Evolutionary conservation across 164 flowering plant genomes (phyloP).

Genomic region (Buxus sempervirens): DNA sequence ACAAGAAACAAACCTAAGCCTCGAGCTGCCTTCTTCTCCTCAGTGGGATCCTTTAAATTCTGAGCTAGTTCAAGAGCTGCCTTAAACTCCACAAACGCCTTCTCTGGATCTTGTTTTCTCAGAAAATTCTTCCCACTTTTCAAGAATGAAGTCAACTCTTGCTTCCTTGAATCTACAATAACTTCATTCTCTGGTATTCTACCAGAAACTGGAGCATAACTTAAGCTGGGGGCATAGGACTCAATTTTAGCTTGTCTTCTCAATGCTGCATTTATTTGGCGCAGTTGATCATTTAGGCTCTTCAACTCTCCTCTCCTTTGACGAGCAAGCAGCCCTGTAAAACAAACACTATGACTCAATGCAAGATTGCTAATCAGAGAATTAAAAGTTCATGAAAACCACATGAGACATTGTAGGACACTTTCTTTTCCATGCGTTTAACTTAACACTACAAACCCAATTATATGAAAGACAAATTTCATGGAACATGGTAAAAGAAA

Average conservation of each 20-base stretch:
- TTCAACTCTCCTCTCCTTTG: conserved; percentile 81
- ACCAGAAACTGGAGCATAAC: conserved; percentile 84
- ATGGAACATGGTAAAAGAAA: background rate
- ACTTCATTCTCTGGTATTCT: conserved; percentile 67
- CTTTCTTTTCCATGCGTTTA: too few relatives aligned
- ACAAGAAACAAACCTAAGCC: conserved; percentile 67
- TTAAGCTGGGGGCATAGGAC: conserved; percentile 87
- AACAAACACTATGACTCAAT: background rate
- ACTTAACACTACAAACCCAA: background rate
- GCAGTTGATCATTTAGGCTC: conserved; percentile 81
- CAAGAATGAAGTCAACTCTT: conserved; percentile 61
- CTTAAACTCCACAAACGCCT: conserved; percentile 70
- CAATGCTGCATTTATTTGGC: conserved; percentile 89
- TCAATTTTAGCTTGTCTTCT: conserved; percentile 98
- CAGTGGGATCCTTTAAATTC: conserved; percentile 59
- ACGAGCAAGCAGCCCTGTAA: conserved; percentile 81
- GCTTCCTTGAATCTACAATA: conserved; percentile 71
- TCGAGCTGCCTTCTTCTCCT: conserved; percentile 96
- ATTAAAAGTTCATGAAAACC: background rate
- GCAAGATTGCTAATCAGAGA: background rate
- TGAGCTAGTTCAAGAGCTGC: conserved; percentile 82
- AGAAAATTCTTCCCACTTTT: conserved; percentile 78
- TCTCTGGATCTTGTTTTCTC: conserved; percentile 77
- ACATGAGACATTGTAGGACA: too few relatives aligned
- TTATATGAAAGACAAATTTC: background rate